phyloP scores from a whole-genome alignment of 768 basidiomycete genomes.

The Mycena floridula region DNA sequence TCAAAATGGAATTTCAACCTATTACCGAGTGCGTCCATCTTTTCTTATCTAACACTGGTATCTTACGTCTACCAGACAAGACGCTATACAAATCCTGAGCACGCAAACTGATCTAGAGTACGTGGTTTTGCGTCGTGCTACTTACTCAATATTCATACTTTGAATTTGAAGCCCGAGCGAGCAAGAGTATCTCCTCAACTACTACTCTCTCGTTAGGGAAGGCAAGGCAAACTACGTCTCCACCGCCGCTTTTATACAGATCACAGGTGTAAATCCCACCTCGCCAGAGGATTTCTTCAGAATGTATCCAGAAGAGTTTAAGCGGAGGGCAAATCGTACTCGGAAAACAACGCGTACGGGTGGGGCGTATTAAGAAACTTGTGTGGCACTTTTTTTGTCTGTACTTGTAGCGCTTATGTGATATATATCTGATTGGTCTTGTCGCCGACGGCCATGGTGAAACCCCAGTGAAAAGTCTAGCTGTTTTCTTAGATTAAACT shows the following conservation, averaged over 20 bases:
- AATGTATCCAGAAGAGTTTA: not conserved
- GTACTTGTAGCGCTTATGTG: too few relatives aligned
- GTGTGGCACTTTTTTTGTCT: not conserved
- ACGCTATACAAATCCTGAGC: too few relatives aligned
- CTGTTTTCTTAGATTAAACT: too few relatives aligned
- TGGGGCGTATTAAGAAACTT: slow-evolving; percentile 1
- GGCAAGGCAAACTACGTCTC: slow-evolving; percentile 23
- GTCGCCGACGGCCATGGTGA: too few relatives aligned
- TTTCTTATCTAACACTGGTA: not conserved
- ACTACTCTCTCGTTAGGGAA: slow-evolving; percentile 27
- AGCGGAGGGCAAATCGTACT: too few relatives aligned
- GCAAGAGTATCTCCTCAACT: slow-evolving; percentile 26
- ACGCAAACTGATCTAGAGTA: too few relatives aligned
- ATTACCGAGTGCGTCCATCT: too few relatives aligned
- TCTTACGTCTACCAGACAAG: not conserved
- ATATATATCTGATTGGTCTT: too few relatives aligned
- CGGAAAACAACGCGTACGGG: too few relatives aligned
- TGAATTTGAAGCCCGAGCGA: slow-evolving; percentile 11
- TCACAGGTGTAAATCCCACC: slow-evolving; percentile 10
- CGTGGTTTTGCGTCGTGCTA: not conserved
- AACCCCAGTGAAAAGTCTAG: too few relatives aligned
- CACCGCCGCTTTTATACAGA: slow-evolving; percentile 15
- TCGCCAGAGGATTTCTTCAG: not conserved
- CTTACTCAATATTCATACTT: not conserved
- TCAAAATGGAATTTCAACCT: too few relatives aligned